Evolutionary conservation across 257 asterid species (phyloP), one percentile per base, ranked within the genome.

Genomic region (Lycium barbarum): DNA sequence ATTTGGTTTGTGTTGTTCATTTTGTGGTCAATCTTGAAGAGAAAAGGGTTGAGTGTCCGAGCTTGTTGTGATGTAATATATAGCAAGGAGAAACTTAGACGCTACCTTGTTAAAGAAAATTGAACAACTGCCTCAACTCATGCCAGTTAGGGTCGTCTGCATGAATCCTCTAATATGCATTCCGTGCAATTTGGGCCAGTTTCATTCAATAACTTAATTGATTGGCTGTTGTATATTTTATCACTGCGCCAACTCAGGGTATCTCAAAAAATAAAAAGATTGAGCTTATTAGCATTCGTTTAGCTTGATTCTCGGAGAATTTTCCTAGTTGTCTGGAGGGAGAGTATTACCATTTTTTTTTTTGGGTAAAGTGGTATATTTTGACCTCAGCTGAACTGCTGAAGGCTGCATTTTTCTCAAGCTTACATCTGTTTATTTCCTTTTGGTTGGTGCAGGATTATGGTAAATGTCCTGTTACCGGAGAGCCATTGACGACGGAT

Each of bases 391-490:
- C 62, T 76, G 43, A 13, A 51, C 26, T 26, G 7, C 62, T 76
- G 43, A 13, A 51, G 40, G 63, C 63, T 13, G 59, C 38, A 73
- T 10, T 47, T 51, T 45, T 82, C 54, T 83, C 78, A 5, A 81
- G 20, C 45, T 43, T 72, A 22, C 18, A 9, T 36, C 15, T 8
- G 38, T 61, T 61, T 55, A 58, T 81, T 81, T 40, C 17, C 55
- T 40, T 63, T 72, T 85, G 12, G 2, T 86, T 70, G 86, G 57
- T 13, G 66, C 87, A 97, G 99, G 98, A 97, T 87, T 91, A 83
- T 86, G 99, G 98, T n/a, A 97, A 97, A 88, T 97, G 99, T 86
- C 99, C 99, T 53, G 90, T 97, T 85, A 97, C 99, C 36, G 98
- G 98, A 49, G 98, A 95, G 86, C 93, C 98, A 80, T 86, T 97